Base-by-base conservation (phyloP, 2,329 filamentous ascomycete genomes). In the Talaromyces pinophilus region DNA sequence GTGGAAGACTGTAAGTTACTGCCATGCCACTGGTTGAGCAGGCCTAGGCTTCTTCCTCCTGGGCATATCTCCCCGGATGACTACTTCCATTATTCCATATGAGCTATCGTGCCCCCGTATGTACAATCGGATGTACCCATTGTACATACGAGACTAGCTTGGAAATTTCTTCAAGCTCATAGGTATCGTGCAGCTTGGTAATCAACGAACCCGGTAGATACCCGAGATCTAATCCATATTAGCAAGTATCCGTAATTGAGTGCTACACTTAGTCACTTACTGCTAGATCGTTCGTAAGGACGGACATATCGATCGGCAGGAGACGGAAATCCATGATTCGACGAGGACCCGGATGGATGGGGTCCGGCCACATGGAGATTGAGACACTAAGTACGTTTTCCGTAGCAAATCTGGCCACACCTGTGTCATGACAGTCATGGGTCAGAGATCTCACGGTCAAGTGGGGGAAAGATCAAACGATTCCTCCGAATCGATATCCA, bases 311-410 rank as follows among this genome's bases (percentile, higher is more conserved):
- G 54, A 57, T 57, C 54, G 54, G 54, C 54, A 57, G 54, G 54
- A 57, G 54, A 57, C 33, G 30, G n/a, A 19, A 13, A 35, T 55
- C 10, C 28, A 55, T 55, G 52, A 55, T 55, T 55, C 52, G 52
- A 55, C 28, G 17, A 55, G 6, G 25, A 1, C 50, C 48, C 40
- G 25, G 50, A 55, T 55, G 30, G 10, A 42, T n/a, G 30, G 11
- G 6, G 25, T 38, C 28, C 54, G 33, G 54, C 54, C 54, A 57
- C 33, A 57, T 57, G 54, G 54, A 57, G 19, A 38, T 19, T 15
- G 25, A 25, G 30, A 33, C 30, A 33, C 30, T 33, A 33, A 33
- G n/a, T 22, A n/a, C 19, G 11, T 35, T 55, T 38, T 22, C n/a
- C 11, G 54, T 57, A 35, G 19, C 48, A 30, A 30, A 52, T 52